A percentile compares a stretch with the other conserved stretches of the same genome.
phyloP scores from a whole-genome alignment of 2,329 filamentous ascomycete genomes.

The Xylaria sp. region DNA sequence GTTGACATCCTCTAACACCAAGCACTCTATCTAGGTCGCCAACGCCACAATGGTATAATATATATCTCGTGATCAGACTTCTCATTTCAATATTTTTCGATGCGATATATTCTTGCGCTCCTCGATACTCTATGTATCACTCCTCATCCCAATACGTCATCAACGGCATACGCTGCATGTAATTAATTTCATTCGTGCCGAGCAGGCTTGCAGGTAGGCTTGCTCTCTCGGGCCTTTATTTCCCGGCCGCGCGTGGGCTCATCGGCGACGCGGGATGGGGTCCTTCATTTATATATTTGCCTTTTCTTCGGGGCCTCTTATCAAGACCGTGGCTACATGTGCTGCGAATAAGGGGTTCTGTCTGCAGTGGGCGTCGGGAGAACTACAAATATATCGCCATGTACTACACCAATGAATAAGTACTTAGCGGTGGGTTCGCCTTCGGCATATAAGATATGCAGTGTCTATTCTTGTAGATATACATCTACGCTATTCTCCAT shows the following conservation, averaged over 20 bases:
- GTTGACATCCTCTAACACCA: too few relatives aligned
- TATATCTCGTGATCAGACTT: neutral
- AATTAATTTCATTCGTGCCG: conserved; percentile 39
- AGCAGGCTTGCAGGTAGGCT: conserved; percentile 35
- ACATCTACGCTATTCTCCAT: neutral
- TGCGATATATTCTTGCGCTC: too few relatives aligned
- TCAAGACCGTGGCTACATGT: conserved; percentile 10
- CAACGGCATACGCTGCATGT: conserved; percentile 36
- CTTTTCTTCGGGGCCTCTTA: conserved; percentile 8
- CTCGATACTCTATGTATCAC: neutral
- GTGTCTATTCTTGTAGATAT: neutral
- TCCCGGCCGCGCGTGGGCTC: neutral
- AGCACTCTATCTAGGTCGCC: neutral
- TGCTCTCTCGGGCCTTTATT: conserved; percentile 32
- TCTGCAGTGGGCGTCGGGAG: conserved; percentile 27
- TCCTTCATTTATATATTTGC: conserved; percentile 33
- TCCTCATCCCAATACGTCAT: conserved; percentile 18
- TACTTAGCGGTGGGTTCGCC: neutral
- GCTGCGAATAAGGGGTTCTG: conserved; percentile 18
- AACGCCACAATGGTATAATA: neutral
- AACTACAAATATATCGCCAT: neutral
- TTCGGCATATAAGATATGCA: conserved; percentile 3
- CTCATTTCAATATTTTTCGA: neutral
- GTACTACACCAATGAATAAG: conserved; percentile 1
- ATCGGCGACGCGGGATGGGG: conserved; percentile 31